Conservation (phyloP, 805 yeast genomes). For the Kodamaea laetipori region DNA sequence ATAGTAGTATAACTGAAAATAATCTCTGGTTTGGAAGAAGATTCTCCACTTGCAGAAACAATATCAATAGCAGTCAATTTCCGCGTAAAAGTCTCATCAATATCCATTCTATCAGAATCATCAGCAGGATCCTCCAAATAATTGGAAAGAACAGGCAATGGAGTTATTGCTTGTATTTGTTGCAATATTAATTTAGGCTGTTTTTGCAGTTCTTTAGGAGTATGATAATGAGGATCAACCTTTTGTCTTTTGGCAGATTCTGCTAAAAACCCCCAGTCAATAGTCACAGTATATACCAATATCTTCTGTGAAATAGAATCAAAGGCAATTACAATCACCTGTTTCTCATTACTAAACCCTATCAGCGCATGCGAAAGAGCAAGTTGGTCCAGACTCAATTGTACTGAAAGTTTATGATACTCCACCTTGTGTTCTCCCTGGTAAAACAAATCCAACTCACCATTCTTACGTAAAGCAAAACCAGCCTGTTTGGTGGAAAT, state of each 20-base stretch:
- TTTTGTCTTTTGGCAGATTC: slow-evolving; percentile 50
- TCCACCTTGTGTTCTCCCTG: slow-evolving; percentile 67
- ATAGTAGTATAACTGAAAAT: slow-evolving; percentile 41
- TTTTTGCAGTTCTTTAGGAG: slow-evolving; percentile 47
- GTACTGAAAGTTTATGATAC: slow-evolving; percentile 42
- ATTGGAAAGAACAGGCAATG: slow-evolving; percentile 23
- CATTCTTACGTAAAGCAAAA: slow-evolving; percentile 63
- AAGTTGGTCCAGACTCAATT: slow-evolving; percentile 28
- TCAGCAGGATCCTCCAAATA: slow-evolving; percentile 16
- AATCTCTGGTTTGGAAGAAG: slow-evolving; percentile 48
- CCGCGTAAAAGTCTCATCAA: slow-evolving; percentile 12
- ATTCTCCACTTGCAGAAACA: slow-evolving; percentile 47
- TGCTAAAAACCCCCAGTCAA: slow-evolving; percentile 59
- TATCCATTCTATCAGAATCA: slow-evolving; percentile 18
- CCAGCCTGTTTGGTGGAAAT: slow-evolving; percentile 68
- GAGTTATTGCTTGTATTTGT: slow-evolving; percentile 34
- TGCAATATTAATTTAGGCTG: slow-evolving; percentile 42
- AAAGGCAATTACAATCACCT: slow-evolving; percentile 45
- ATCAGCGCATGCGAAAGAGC: slow-evolving; percentile 45
- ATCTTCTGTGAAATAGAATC: slow-evolving; percentile 39
- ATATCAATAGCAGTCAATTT: slow-evolving; percentile 38
- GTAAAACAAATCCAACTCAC: slow-evolving; percentile 58
- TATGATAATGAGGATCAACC: slow-evolving; percentile 50
- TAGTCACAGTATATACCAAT: slow-evolving; percentile 41
- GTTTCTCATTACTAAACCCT: slow-evolving; percentile 54